phyloP scores from a whole-genome alignment of 2,329 filamentous ascomycete species.

The Calycina herbarum region DNA sequence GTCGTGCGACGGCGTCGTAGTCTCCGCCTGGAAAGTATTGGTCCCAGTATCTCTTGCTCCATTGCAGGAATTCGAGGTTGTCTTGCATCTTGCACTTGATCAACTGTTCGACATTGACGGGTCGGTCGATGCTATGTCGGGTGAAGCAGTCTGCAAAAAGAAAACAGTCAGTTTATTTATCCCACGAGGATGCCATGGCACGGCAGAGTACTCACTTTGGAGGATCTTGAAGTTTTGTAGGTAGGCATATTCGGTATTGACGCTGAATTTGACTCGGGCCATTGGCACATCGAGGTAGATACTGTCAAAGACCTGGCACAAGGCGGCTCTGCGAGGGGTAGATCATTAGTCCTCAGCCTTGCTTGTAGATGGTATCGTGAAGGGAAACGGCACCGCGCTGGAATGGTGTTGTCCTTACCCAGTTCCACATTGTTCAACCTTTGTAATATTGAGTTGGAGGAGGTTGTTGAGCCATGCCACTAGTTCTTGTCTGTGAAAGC shows the following conservation, averaged over 20 bases:
- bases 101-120: conserved; percentile 82
- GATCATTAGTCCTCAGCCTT: conserved; percentile 14
- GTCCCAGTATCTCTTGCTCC: conserved; percentile 96
- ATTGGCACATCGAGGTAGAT: conserved; percentile 96
- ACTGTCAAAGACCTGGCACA: conserved; percentile 97
- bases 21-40: conserved; percentile 97
- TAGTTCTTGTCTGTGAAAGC: conserved; percentile 77
- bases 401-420: conserved; percentile 61
- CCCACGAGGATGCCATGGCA: neutral
- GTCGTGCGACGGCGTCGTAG: conserved; percentile 84
- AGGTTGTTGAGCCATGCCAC: conserved; percentile 97
- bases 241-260: conserved; percentile 95
- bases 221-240: conserved; percentile 98
- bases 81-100: conserved; percentile 99
- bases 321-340: conserved; percentile 68
- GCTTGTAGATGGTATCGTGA: conserved; percentile 17
- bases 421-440: conserved; percentile 98
- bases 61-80: conserved; percentile 98
- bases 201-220: conserved; percentile 63
- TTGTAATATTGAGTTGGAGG: conserved; percentile 95
- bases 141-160: conserved; percentile 68
- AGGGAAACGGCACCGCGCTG: conserved; percentile 35
- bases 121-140: conserved; percentile 85
- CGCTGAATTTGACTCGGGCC: conserved; percentile 96
- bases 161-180: neutral